phyloP scores from a whole-genome alignment of 164 flowering plant genomes.

The Vitis rupestris region DNA sequence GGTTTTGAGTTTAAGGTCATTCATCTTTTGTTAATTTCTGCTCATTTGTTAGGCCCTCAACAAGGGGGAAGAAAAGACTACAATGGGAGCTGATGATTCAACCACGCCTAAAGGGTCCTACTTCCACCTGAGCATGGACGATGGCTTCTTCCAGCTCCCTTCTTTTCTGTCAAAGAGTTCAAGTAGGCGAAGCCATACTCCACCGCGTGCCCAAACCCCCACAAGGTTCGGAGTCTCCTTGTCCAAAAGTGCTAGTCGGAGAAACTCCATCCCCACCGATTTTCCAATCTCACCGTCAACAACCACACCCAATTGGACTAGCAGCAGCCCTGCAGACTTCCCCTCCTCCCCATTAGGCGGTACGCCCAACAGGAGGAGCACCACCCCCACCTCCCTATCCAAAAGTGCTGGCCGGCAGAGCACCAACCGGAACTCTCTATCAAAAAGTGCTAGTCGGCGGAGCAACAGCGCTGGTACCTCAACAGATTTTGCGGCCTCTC shows the following conservation, averaged over 20 bases:
- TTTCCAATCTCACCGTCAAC: background rate
- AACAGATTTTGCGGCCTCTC: conserved; percentile 7
- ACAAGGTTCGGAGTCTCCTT: background rate
- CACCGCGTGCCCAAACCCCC: conserved; percentile 5
- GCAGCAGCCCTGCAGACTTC: no score
- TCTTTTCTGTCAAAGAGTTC: conserved; percentile 25
- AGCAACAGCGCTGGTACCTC: background rate
- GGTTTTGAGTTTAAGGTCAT: background rate
- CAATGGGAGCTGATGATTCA: background rate
- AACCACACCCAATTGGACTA: no score
- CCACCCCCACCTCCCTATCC: conserved; percentile 13
- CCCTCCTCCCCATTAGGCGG: no score
- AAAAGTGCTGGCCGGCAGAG: conserved; percentile 14
- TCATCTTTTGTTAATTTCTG: background rate
- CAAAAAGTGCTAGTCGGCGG: conserved; percentile 19
- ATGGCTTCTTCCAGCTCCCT: conserved; percentile 13
- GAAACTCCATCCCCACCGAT: background rate
- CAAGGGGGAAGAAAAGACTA: conserved; percentile 16
- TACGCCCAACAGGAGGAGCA: no score
- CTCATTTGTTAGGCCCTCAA: conserved; percentile 1
- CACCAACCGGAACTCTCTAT: background rate
- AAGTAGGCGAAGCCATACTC: conserved; percentile 26
- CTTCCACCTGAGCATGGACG: conserved; percentile 15
- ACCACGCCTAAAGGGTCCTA: conserved; percentile 9
- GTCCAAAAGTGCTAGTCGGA: background rate